Conservation (phyloP, 2,329 filamentous ascomycete species). For the Pestalotiopsis sp. region DNA sequence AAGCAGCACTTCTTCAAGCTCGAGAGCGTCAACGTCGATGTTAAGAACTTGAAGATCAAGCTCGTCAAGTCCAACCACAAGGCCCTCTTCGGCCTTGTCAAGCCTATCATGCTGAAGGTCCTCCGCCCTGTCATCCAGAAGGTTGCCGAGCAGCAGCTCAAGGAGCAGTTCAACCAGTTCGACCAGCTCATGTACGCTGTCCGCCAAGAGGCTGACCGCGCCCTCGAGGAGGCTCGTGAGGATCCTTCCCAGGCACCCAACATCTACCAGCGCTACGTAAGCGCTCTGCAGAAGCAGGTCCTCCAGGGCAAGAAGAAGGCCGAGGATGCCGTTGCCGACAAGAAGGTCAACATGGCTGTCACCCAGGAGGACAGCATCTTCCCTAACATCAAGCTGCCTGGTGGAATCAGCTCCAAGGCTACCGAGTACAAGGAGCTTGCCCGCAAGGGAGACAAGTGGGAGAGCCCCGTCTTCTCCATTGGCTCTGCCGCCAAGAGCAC, state of each 20-base stretch:
- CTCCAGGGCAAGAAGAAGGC: conserved; percentile 80
- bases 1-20: conserved; percentile 90
- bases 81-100: conserved; percentile 82
- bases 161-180: conserved; percentile 75
- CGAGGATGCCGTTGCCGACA: conserved; percentile 61
- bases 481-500: conserved; percentile 74
- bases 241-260: conserved; percentile 77
- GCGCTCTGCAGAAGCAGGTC: conserved; percentile 73
- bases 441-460: conserved; percentile 90
- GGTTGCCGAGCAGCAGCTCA: conserved; percentile 86
- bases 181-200: conserved; percentile 76
- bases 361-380: conserved; percentile 89
- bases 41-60: conserved; percentile 84
- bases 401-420: conserved; percentile 89
- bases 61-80: conserved; percentile 96
- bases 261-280: conserved; percentile 84
- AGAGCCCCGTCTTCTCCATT: conserved; percentile 90
- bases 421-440: conserved; percentile 91
- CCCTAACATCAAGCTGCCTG: conserved; percentile 82
- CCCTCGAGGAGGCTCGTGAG: conserved; percentile 64
- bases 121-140: conserved; percentile 85
- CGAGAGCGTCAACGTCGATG: conserved; percentile 81
- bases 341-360: conserved; percentile 80
- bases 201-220: conserved; percentile 80
- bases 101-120: conserved; percentile 82